Evolutionary conservation across 2,329 filamentous ascomycete species (phyloP).

Genomic region (Scedosporium dehoogii): DNA sequence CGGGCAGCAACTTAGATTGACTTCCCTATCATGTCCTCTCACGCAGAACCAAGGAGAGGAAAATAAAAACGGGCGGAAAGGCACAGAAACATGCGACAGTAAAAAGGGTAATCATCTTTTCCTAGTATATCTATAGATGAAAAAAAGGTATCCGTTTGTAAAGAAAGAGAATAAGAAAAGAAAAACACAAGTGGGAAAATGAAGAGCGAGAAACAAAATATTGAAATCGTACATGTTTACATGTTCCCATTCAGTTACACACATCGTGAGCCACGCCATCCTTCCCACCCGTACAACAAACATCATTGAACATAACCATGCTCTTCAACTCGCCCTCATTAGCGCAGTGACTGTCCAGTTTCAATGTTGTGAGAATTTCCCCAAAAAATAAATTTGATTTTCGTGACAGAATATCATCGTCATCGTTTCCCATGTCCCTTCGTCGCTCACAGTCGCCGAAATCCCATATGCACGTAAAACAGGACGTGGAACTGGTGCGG

Average conservation of each 20-base stretch:
- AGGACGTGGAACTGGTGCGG: neutral
- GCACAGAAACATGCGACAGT: neutral
- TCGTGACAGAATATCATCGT: neutral
- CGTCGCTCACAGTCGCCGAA: neutral
- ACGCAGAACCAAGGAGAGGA: too few relatives aligned
- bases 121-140: neutral
- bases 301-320: neutral
- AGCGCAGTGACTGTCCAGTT: neutral
- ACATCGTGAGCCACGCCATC: neutral
- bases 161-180: constrained; percentile 2
- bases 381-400: neutral
- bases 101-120: too few relatives aligned
- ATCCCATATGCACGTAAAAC: neutral
- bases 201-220: neutral
- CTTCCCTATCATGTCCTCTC: too few relatives aligned
- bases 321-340: neutral
- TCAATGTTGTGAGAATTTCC: neutral
- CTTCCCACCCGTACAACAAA: neutral
- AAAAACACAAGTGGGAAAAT: neutral
- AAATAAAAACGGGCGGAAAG: neutral
- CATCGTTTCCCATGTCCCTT: neutral
- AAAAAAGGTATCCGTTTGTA: neutral
- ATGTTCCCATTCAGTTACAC: neutral
- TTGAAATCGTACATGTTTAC: neutral
- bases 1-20: too few relatives aligned